Percentiles rank a stretch among this genome's conserved stretches.
Conservation (phyloP, 1,284 basidiomycete genomes). For the Cryptococcus sp. region DNA sequence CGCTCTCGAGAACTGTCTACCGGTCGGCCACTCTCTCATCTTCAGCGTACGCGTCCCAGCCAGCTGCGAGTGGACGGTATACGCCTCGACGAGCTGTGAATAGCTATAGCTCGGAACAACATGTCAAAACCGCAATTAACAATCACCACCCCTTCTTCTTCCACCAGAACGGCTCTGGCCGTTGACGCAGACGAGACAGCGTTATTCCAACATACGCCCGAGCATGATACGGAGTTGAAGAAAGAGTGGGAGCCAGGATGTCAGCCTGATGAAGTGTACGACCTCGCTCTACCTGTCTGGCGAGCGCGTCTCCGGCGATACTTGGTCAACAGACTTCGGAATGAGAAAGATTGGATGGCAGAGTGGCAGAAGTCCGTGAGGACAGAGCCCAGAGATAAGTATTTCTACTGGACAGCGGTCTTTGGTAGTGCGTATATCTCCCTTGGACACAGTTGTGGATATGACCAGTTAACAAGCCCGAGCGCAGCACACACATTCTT, state of each 20-base stretch:
- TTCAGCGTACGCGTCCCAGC: too few relatives aligned
- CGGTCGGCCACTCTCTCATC: too few relatives aligned
- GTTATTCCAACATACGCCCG: conserved; percentile 27
- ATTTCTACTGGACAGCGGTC: conserved; percentile 87
- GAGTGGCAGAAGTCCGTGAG: conserved; percentile 68
- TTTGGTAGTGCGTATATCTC: conserved; percentile 62
- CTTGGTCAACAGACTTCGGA: conserved; percentile 63
- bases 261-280: conserved; percentile 61
- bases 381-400: conserved; percentile 73
- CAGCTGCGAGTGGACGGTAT: too few relatives aligned
- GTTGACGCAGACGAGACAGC: conserved; percentile 15
- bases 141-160: neutral
- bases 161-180: neutral
- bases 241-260: conserved; percentile 47
- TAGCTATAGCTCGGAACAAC: too few relatives aligned
- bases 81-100: too few relatives aligned
- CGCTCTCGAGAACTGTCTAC: too few relatives aligned
- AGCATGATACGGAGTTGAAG: conserved; percentile 20
- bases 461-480: neutral
- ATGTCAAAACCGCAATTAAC: neutral
- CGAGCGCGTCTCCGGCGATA: conserved; percentile 63
- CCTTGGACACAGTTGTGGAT: neutral
- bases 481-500: conserved; percentile 81
- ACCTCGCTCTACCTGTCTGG: conserved; percentile 66
- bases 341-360: conserved; percentile 69